Base-by-base conservation (phyloP, 306 rosid genomes). In the Quercus engelmannii region DNA sequence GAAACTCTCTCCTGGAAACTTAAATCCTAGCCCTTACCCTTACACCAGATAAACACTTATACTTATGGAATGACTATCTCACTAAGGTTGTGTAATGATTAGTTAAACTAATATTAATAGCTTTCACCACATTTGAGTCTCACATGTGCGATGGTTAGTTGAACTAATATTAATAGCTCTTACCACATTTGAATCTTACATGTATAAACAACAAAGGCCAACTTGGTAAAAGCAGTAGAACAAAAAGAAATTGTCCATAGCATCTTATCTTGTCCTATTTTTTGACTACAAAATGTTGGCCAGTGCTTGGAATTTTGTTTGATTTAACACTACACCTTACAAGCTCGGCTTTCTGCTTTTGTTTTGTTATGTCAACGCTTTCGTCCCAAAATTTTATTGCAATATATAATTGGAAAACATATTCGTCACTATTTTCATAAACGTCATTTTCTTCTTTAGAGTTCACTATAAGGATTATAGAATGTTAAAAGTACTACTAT, bases 21-120 rank as follows among this genome's bases (percentile, higher is more conserved):
- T 35, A 2, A 35, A 35, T 35, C 2, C 0, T 8, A 0, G 0
- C 0, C 0, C 0, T 35, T 35, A 0, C 0, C 0, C 0, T 0
- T 0, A 35, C 0, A 35, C 0, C 2, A 2, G 0, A 35, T 0
- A 35, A 35, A 8, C 9, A 35, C 0, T 35, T 6, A 35, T 35
- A 35, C 0, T 35, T 1, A 2, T 35, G 8, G 0, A 35, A 9
- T 35, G 41, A 35, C 0, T 0, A 6, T 35, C 41, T 2, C 0
- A 35, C 2, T 2, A 35, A 35, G 2, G 28, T 1, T 6, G 41
- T 59, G 0, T 0, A 0, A 23, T 4, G 68, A 0, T 79, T 52
- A 15, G 52, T 54, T 62, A 1, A 2, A 8, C 46, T 41, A 41
- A 41, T 41, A 41, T 41, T 41, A 58, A 23, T 25, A 58, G 6